These are phyloP conservation scores for Panicum hallii DNA, from an alignment of 202 grass and related monocot genomes.

Conservation along the genomic window DNA sequence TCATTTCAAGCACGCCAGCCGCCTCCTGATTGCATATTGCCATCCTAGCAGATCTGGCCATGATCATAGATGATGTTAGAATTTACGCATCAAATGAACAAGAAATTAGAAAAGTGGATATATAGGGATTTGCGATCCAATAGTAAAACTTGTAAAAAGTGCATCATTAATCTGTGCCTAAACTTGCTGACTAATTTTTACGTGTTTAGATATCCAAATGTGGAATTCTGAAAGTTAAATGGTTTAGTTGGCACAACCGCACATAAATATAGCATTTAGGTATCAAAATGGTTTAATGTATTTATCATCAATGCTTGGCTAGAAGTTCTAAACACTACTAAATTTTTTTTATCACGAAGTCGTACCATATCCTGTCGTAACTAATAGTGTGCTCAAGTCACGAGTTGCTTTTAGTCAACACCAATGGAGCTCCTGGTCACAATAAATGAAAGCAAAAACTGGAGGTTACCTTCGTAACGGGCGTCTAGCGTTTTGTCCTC, in stretches of 20 bases:
- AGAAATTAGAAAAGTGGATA: not conserved
- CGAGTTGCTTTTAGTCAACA: not conserved
- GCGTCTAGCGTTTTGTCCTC: not conserved
- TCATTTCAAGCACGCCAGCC: not conserved
- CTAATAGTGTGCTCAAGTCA: not conserved
- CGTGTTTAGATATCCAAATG: not conserved
- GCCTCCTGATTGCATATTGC: not conserved
- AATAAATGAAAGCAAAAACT: not conserved
- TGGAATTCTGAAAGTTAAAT: not conserved
- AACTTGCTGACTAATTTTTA: too few species aligned
- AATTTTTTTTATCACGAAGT: not conserved
- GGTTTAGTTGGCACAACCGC: too few species aligned
- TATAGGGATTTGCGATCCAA: not conserved
- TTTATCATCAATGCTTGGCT: too few species aligned
- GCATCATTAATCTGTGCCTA: too few species aligned
- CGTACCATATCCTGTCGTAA: not conserved
- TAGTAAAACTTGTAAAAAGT: not conserved
- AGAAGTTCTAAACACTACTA: not conserved
- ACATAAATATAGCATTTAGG: not conserved
- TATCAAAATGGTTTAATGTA: not conserved
- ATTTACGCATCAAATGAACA: not conserved
- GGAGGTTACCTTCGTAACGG: not conserved
- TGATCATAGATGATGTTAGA: not conserved
- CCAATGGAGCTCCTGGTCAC: not conserved
- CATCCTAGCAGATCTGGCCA: too few species aligned